These are phyloP conservation scores for Aspergillus sp. DNA, from an alignment of 2,329 filamentous ascomycete genomes.

Conservation along the genomic window DNA sequence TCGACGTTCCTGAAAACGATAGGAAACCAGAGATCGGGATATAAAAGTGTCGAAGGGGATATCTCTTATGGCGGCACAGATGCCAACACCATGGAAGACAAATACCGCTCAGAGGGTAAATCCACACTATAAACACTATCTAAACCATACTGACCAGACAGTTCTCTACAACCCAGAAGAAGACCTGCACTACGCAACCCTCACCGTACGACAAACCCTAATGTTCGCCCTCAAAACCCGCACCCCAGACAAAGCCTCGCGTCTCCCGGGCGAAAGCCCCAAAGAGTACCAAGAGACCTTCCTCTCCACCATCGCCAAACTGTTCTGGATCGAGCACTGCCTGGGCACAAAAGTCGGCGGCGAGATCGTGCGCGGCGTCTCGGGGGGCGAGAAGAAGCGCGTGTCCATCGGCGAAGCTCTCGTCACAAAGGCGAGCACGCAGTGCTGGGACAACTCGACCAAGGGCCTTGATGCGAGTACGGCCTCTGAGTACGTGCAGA, in stretches of 20 bases:
- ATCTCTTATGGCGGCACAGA: constrained; percentile 57
- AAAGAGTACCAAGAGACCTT: constrained; percentile 62
- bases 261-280: constrained; percentile 62
- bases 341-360: constrained; percentile 73
- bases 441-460: constrained; percentile 78
- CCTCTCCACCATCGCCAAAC: constrained; percentile 65
- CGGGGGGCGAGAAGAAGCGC: constrained; percentile 72
- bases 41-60: constrained; percentile 57
- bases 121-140: neutral
- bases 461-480: constrained; percentile 72
- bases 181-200: constrained; percentile 74
- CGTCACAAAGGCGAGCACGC: constrained; percentile 62
- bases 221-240: constrained; percentile 69
- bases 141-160: constrained; percentile 3
- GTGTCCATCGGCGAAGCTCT: constrained; percentile 80
- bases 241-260: constrained; percentile 62
- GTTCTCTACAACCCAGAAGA: constrained; percentile 76
- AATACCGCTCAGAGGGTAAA: constrained; percentile 45
- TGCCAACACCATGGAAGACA: constrained; percentile 51
- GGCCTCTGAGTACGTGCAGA: constrained; percentile 70
- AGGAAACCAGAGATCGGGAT: constrained; percentile 65
- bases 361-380: constrained; percentile 70
- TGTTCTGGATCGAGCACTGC: constrained; percentile 72
- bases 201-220: constrained; percentile 73
- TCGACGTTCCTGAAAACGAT: constrained; percentile 84